Percentiles rank a stretch among this genome's conserved stretches.
Evolutionary conservation across 495 filamentous ascomycete species (phyloP).

Genomic region (Penicillium herquei): DNA sequence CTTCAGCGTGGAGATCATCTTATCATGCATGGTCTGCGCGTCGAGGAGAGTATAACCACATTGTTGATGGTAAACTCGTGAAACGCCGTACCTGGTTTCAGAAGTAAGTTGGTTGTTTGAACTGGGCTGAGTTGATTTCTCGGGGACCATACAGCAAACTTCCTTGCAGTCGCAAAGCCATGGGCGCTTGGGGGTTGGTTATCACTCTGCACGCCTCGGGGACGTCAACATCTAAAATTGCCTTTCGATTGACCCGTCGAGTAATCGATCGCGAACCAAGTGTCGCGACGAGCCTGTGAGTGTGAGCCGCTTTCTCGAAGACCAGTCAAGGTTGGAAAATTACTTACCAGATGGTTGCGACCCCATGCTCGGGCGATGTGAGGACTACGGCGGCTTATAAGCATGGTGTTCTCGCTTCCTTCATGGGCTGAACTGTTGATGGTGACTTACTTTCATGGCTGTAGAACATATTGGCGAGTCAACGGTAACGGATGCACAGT

Average conservation of each 20-base stretch:
- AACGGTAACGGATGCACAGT: background rate
- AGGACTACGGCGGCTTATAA: conserved; percentile 60
- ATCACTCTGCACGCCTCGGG: conserved; percentile 85
- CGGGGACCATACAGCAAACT: conserved; percentile 64
- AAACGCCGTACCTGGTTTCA: conserved; percentile 66
- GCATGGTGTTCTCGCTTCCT: conserved; percentile 1
- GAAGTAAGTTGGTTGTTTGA: background rate
- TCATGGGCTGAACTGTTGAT: background rate
- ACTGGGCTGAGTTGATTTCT: background rate
- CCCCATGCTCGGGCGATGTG: conserved; percentile 82
- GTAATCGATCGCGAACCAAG: conserved; percentile 72
- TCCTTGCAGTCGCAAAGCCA: conserved; percentile 89
- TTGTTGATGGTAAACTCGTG: conserved; percentile 82
- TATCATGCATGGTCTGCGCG: conserved; percentile 70
- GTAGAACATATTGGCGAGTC: conserved; percentile 70
- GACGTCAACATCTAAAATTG: conserved; percentile 85
- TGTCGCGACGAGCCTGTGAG: conserved; percentile 82
- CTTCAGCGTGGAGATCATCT: conserved; percentile 65
- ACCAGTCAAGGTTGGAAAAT: background rate
- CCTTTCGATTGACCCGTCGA: conserved; percentile 77
- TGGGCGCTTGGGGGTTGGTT: conserved; percentile 76
- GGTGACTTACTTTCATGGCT: conserved; percentile 75
- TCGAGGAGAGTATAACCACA: conserved; percentile 82
- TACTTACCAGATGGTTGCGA: conserved; percentile 86
- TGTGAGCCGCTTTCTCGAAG: background rate